Conservation (phyloP, 176 grass and related monocot genomes). For the Alopecurus myosuroides region DNA sequence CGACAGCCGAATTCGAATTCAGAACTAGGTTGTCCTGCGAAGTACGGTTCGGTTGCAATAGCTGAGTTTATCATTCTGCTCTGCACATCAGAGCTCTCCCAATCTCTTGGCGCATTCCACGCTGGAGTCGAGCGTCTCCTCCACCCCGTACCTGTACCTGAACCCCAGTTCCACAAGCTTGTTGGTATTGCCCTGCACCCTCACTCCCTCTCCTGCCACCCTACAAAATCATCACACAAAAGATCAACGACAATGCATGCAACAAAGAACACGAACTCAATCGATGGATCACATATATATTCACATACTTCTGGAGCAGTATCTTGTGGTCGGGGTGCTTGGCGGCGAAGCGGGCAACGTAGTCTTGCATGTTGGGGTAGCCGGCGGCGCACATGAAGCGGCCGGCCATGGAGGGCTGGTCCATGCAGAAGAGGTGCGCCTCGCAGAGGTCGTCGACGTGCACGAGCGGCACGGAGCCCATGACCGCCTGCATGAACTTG, state of each 20-base stretch:
- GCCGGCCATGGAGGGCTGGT: slow-evolving; percentile 42
- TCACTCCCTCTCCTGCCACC: slow-evolving; percentile 30
- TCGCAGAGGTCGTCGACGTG: slow-evolving; percentile 68
- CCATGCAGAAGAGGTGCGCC: slow-evolving; percentile 67
- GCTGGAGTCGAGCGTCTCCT: slow-evolving; percentile 42
- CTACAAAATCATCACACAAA: slow-evolving; percentile 9
- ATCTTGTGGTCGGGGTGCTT: slow-evolving; percentile 37
- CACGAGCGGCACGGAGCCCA: slow-evolving; percentile 53
- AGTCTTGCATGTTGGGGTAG: slow-evolving; percentile 37
- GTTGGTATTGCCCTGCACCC: slow-evolving; percentile 23
- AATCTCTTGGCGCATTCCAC: slow-evolving; percentile 53
- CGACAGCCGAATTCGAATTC: not conserved
- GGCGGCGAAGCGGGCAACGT: slow-evolving; percentile 22
- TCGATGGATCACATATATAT: not conserved
- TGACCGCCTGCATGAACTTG: slow-evolving; percentile 45
- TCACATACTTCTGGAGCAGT: slow-evolving; percentile 42
- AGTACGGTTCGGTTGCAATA: not conserved
- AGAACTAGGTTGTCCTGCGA: not conserved
- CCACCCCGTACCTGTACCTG: slow-evolving; percentile 44
- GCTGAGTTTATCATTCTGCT: not conserved
- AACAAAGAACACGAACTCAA: not conserved
- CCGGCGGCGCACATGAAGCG: slow-evolving; percentile 51
- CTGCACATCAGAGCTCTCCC: slow-evolving; percentile 26
- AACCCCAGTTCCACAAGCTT: slow-evolving; percentile 61
- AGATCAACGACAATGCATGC: not conserved